Evolutionary conservation across 768 basidiomycete genomes (phyloP).

Genomic region (Naganishia friedmannii): DNA sequence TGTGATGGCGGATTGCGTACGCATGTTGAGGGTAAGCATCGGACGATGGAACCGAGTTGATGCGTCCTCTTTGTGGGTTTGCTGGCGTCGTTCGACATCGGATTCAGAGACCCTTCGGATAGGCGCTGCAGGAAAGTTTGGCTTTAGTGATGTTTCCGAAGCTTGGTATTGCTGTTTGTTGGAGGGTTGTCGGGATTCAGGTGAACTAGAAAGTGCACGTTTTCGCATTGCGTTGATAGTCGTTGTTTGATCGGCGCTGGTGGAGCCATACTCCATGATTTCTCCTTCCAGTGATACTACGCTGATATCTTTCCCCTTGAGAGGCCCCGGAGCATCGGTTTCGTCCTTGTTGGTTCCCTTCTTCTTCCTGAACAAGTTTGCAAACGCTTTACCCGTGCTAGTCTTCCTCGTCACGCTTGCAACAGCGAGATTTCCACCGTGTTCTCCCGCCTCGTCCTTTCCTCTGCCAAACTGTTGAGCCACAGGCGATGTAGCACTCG

Average conservation of each 20-base stretch:
- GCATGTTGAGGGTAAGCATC: neutral
- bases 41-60: neutral
- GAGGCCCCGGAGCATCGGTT: neutral
- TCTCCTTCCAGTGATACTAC: slow-evolving; percentile 6
- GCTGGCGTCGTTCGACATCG: slow-evolving; percentile 1
- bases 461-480: neutral
- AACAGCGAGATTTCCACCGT: neutral
- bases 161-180: neutral
- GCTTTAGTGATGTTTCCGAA: neutral
- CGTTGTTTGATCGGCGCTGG: neutral
- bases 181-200: neutral
- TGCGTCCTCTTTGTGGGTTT: neutral
- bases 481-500: neutral
- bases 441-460: neutral
- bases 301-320: neutral
- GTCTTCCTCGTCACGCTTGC: slow-evolving; percentile 1
- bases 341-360: slow-evolving; percentile 1
- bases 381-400: slow-evolving; percentile 11
- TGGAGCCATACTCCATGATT: neutral
- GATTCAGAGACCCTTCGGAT: slow-evolving; percentile 13
- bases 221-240: slow-evolving; percentile 11
- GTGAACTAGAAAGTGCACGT: neutral
- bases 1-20: neutral
- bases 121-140: neutral
- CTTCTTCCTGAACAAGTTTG: slow-evolving; percentile 5